A percentile compares a stretch with the other conserved stretches of the same genome.
Evolutionary conservation across 345 rosid species (phyloP).

Genomic region (Gossypium mustelinum): DNA sequence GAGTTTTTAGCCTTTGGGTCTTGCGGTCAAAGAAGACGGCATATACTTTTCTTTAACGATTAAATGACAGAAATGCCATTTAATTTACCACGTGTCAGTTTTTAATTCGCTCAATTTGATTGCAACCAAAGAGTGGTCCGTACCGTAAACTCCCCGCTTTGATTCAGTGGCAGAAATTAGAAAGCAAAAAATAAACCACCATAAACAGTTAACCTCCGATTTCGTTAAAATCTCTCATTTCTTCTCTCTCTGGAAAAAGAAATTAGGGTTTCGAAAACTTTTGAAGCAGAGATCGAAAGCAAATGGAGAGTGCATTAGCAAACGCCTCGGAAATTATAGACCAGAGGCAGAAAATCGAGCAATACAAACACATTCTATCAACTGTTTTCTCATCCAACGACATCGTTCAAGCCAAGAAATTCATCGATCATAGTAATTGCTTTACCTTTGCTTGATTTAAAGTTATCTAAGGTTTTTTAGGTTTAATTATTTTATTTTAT

Average conservation of each 20-base stretch:
- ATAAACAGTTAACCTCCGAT: neutral
- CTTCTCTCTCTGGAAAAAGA: neutral
- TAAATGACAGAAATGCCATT: slow-evolving; percentile 9
- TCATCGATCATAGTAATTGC: slow-evolving; percentile 78
- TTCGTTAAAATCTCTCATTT: neutral
- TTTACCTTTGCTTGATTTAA: neutral
- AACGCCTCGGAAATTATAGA: slow-evolving; percentile 71
- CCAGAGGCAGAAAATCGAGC: slow-evolving; percentile 99
- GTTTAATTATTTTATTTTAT: neutral
- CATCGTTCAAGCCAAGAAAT: slow-evolving; percentile 68
- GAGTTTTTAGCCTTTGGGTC: neutral
- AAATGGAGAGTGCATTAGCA: slow-evolving; percentile 73
- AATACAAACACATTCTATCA: slow-evolving; percentile 86
- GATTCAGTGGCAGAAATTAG: neutral
- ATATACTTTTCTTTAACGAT: neutral
- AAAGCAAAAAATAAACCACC: neutral
- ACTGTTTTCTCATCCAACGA: slow-evolving; percentile 81
- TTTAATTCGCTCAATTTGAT: neutral
- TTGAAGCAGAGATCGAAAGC: slow-evolving; percentile 21
- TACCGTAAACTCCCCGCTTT: neutral
- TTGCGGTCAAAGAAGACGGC: slow-evolving; percentile 9
- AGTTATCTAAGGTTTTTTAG: slow-evolving; percentile 2
- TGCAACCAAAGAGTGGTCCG: neutral
- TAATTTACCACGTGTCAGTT: neutral
- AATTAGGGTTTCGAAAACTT: slow-evolving; percentile 26